Base-by-base conservation (phyloP, 441 rosid species). In the Melastoma candidum region DNA sequence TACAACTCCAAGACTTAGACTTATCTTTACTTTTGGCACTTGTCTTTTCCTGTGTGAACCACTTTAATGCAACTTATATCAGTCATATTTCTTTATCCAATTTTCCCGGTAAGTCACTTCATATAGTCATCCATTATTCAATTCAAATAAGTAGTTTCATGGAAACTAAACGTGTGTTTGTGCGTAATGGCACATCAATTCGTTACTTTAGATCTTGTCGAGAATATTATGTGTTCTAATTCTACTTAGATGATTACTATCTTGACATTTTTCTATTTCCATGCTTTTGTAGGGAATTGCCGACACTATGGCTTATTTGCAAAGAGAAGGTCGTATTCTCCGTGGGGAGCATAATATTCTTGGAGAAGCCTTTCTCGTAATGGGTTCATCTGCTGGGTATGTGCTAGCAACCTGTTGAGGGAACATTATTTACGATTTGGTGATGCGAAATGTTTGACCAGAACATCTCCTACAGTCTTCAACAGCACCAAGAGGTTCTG, bases 321-420 rank as follows among this genome's bases (percentile, higher is more conserved):
- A 81, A 86, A 72, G 76, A 64, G 95, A 89, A 77, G 97, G 95
- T 63, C 53, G 85, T 58, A 76, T 89, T 67, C 88, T 75, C 72
- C 94, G 97, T 59, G 77, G 87, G 62, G 99, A 93, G 67, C 99
- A 89, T 72, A 89, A 93, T 73, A 76, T 93, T 72, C 78, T 93
- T 9, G 99, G 97, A 41, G 99, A 93, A 85, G 90, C 99, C 63
- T 87, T 93, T 79, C 96, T 89, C 68, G 83, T 93, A 60, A 93
- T 93, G 96, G 99, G 96, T 63, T 89, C 93, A 71, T 58, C 90
- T 54, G 86, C 90, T 8, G 85, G 85, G 90, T 85, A 77, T 72
- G 63, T 44, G 27, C 56, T 63, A 41, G 39, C 51, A 60, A 54
- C 24, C 36, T 46, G 32, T 60, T 41, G 53, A 41, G 43, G 46